Conservation (phyloP, 176 grass and related monocot genomes). For the Dendrocalamus sinicus region DNA sequence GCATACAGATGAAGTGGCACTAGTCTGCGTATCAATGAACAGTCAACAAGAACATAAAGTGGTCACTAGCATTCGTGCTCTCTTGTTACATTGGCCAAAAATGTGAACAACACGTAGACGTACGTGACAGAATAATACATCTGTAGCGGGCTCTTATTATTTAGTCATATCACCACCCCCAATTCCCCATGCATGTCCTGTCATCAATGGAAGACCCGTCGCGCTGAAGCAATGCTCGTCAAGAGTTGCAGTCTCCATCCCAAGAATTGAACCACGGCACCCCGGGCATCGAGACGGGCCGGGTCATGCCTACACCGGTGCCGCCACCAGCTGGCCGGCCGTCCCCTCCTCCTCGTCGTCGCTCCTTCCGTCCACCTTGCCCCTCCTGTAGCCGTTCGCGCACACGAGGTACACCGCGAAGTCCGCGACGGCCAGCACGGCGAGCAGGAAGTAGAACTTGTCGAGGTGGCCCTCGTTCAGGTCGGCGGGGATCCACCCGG, state of each 20-base stretch:
- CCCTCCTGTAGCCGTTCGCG: constrained; percentile 56
- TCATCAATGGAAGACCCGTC: constrained; percentile 48
- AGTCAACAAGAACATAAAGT: constrained; percentile 11
- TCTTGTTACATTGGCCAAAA: constrained; percentile 45
- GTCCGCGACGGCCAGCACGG: constrained; percentile 61
- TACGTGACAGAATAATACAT: neutral
- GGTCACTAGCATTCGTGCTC: constrained; percentile 40
- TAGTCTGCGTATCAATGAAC: neutral
- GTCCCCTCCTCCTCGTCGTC: constrained; percentile 40
- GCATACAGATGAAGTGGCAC: neutral
- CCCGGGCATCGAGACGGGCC: neutral
- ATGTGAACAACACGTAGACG: constrained; percentile 1
- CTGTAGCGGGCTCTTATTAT: constrained; percentile 38
- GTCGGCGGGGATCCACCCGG: constrained; percentile 85
- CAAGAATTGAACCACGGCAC: constrained; percentile 34
- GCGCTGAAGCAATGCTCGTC: neutral
- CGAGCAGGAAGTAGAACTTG: constrained; percentile 86
- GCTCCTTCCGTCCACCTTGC: constrained; percentile 59
- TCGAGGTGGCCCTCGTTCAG: constrained; percentile 83
- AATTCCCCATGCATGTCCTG: constrained; percentile 39
- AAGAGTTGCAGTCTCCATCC: constrained; percentile 37
- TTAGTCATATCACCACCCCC: neutral
- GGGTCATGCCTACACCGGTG: constrained; percentile 4
- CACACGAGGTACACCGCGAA: constrained; percentile 68
- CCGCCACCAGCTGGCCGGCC: neutral